phyloP scores from a whole-genome alignment of 2,329 filamentous ascomycete genomes.

The Aspergillus ustus region DNA sequence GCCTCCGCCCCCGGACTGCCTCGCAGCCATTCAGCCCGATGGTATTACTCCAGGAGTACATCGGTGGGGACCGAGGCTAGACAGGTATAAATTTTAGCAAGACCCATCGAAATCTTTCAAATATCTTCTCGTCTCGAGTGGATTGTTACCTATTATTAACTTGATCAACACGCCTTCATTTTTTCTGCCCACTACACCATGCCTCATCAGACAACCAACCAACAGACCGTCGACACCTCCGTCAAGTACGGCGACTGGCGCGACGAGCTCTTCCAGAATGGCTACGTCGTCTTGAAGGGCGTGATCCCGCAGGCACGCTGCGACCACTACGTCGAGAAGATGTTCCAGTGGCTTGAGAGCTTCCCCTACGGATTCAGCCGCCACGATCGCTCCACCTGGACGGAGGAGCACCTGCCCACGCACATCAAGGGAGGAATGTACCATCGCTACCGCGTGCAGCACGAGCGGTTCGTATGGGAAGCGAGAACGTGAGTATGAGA shows the following conservation, averaged over 20 bases:
- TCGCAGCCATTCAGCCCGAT: too few species aligned
- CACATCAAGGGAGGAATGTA: slow-evolving; percentile 49
- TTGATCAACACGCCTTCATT: too few species aligned
- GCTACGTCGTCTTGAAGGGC: slow-evolving; percentile 31
- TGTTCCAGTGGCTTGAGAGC: slow-evolving; percentile 49
- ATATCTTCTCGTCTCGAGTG: too few species aligned
- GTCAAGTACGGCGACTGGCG: slow-evolving; percentile 11
- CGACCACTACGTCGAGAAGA: slow-evolving; percentile 46
- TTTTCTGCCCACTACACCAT: too few species aligned
- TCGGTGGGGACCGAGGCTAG: too few species aligned
- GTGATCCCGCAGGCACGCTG: slow-evolving; percentile 45
- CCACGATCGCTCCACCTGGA: slow-evolving; percentile 48
- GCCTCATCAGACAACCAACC: too few species aligned
- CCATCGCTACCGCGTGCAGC: slow-evolving; percentile 39
- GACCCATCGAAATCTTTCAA: too few species aligned
- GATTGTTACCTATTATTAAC: too few species aligned
- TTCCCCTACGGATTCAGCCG: slow-evolving; percentile 49
- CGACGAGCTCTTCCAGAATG: slow-evolving; percentile 10
- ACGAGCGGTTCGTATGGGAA: slow-evolving; percentile 54
- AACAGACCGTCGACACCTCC: too few species aligned
- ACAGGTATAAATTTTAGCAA: too few species aligned
- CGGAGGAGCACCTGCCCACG: slow-evolving; percentile 48
- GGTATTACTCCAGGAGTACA: too few species aligned
- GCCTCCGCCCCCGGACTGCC: too few species aligned
- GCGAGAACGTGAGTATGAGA: slow-evolving; percentile 32